Conservation (phyloP, 106 monocot species). For the Dioscorea dumetorum region DNA sequence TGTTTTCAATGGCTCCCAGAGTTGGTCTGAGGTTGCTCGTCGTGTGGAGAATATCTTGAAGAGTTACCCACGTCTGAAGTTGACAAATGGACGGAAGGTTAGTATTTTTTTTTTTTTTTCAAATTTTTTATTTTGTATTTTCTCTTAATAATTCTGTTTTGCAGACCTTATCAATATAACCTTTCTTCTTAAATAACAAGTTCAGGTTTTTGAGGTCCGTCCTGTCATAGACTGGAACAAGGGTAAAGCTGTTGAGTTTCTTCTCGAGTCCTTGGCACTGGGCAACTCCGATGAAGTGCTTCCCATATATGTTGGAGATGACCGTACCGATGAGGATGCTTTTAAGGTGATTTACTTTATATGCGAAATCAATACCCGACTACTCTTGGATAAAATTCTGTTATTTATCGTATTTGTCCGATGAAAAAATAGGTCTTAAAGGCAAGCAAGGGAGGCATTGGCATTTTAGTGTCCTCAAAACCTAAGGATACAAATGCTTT, state of each 20-base stretch:
- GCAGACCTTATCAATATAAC: not conserved
- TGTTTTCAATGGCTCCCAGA: conserved; percentile 23
- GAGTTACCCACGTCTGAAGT: conserved; percentile 50
- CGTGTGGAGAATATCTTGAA: conserved; percentile 48
- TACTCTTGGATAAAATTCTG: not conserved
- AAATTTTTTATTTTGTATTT: not conserved
- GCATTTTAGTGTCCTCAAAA: conserved; percentile 74
- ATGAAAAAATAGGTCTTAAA: conserved; percentile 33
- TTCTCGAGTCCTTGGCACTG: conserved; percentile 78
- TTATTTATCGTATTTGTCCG: not conserved
- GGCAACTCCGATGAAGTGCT: conserved; percentile 44
- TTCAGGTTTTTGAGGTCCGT: conserved; percentile 89
- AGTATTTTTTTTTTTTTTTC: not conserved
- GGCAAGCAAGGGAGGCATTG: conserved; percentile 45
- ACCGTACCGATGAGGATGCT: conserved; percentile 86
- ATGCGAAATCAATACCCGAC: not conserved
- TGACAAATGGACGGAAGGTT: conserved; percentile 88
- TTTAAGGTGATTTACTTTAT: conserved; percentile 41
- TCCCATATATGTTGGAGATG: conserved; percentile 79
- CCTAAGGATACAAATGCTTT: conserved; percentile 69
- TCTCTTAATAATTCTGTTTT: not conserved
- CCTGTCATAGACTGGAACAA: conserved; percentile 87
- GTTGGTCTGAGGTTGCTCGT: conserved; percentile 50
- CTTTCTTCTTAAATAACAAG: not conserved
- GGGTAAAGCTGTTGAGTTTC: conserved; percentile 85